Conservation (phyloP, 1,284 basidiomycete species). For the Apiotrichum mycotoxinovorans region DNA sequence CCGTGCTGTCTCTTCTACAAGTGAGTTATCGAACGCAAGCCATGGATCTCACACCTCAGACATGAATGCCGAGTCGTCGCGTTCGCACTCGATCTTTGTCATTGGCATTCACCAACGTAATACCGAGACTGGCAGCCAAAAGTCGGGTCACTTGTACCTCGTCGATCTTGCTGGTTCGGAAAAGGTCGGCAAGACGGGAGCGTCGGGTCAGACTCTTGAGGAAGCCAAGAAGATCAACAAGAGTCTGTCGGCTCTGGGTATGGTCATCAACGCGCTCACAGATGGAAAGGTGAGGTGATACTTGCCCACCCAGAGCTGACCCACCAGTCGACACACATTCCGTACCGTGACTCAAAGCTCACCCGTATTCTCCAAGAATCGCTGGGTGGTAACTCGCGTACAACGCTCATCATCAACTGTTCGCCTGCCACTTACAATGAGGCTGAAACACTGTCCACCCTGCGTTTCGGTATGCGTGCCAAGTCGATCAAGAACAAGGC, state of each 20-base stretch:
- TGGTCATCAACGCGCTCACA: slow-evolving; percentile 99
- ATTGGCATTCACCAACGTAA: slow-evolving; percentile 97
- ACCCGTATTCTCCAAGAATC: slow-evolving; percentile 99
- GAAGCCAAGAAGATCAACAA: slow-evolving; percentile 99
- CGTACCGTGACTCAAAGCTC: slow-evolving; percentile 98
- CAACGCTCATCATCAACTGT: slow-evolving; percentile 98
- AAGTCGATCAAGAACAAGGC: slow-evolving; percentile 99
- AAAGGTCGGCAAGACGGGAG: slow-evolving; percentile 97
- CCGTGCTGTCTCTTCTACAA: slow-evolving; percentile 90
- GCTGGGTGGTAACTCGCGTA: slow-evolving; percentile 96
- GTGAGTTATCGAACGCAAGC: slow-evolving; percentile 55
- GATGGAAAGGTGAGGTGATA: slow-evolving; percentile 73
- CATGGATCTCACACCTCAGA: slow-evolving; percentile 58
- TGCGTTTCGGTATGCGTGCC: slow-evolving; percentile 97
- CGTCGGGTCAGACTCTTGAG: slow-evolving; percentile 96
- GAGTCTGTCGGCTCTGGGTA: slow-evolving; percentile 91
- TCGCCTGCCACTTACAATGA: slow-evolving; percentile 97
- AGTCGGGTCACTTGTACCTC: slow-evolving; percentile 94
- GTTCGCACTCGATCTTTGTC: slow-evolving; percentile 98
- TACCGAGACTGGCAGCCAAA: slow-evolving; percentile 90
- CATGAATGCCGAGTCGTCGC: slow-evolving; percentile 99
- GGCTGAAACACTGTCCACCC: slow-evolving; percentile 91
- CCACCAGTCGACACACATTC: slow-evolving; percentile 88
- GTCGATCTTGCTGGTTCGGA: slow-evolving; percentile 99
- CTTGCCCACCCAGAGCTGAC: not conserved